Evolutionary conservation across 2,329 filamentous ascomycete genomes (phyloP), one percentile per base, ranked within the genome.

Genomic region (Sarocladiaceae sp.): DNA sequence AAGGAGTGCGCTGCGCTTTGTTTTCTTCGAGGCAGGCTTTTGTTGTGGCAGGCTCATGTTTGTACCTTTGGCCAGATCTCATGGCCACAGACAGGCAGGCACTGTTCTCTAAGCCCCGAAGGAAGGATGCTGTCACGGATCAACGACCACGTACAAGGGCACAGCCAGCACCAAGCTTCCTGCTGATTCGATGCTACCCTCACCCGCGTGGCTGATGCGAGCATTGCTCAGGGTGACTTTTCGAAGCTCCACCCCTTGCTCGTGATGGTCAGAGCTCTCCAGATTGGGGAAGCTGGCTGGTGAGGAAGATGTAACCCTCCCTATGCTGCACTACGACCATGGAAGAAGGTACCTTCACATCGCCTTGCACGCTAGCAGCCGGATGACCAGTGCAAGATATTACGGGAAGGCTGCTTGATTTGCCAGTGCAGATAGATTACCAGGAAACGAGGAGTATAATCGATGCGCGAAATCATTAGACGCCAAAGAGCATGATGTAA

Each of bases 301-400:
- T 26, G 17, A 10, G 7, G 23, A 29, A 46, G 25, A 46, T 46
- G 40, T 46, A 46, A 46, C 40, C 40, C 40, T 46, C 40, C 40
- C 8, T 28, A n/a, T 28, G 40, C 40, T 46, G 40, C 40, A 46
- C 23, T 46, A 29, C 40, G 26, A 46, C 40, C 22, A 29, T 46
- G 22, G 8, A 15, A 46, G 22, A 12, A 46, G 37, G 37, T 40
- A 23, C 17, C 37, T 40, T 40, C 20, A 6, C 37, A 22, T n/a
- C n/a, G n/a, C n/a, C n/a, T n/a, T n/a, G n/a, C n/a, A n/a, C n/a
- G n/a, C n/a, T n/a, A n/a, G n/a, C n/a, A n/a, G n/a, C n/a, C n/a
- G n/a, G n/a, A n/a, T n/a, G n/a, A n/a, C n/a, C n/a, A n/a, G n/a
- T n/a, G n/a, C n/a, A n/a, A n/a, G n/a, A n/a, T n/a, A n/a, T n/a